phyloP scores from a whole-genome alignment of 176 grass and related monocot species.

The Juncus inflexus region DNA sequence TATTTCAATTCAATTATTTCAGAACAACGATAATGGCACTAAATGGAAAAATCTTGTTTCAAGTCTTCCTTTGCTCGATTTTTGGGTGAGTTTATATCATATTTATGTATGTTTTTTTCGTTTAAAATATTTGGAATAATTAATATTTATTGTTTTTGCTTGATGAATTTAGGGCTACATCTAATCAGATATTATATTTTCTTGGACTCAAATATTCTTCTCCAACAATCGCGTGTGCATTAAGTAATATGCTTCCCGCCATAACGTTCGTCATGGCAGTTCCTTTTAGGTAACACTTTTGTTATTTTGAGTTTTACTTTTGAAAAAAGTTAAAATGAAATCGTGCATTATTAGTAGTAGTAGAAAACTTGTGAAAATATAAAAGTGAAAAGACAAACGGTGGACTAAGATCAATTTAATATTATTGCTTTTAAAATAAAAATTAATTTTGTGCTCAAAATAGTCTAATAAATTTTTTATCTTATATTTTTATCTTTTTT shows the following conservation, averaged over 20 bases:
- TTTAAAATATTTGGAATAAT: background rate
- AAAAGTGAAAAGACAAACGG: no score
- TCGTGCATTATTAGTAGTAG: no score
- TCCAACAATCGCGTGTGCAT: slow-evolving; percentile 73
- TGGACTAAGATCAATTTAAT: no score
- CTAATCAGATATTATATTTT: slow-evolving; percentile 81
- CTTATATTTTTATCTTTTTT: no score
- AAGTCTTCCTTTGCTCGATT: slow-evolving; percentile 72
- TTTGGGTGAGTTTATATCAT: slow-evolving; percentile 48
- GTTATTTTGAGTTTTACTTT: no score
- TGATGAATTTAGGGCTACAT: slow-evolving; percentile 46
- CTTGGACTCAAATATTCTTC: slow-evolving; percentile 72
- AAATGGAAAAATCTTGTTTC: slow-evolving; percentile 50
- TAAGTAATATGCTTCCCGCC: slow-evolving; percentile 75
- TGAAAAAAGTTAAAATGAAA: no score
- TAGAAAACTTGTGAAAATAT: no score
- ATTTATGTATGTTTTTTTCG: background rate
- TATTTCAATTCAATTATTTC: slow-evolving; percentile 8
- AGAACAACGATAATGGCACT: slow-evolving; percentile 42
- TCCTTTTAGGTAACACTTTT: slow-evolving; percentile 35
- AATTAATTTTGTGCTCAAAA: no score
- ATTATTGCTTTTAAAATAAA: no score
- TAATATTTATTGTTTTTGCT: background rate
- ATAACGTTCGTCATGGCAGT: slow-evolving; percentile 80
- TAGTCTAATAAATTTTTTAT: no score